Evolutionary conservation across 106 monocot genomes (phyloP).

Genomic region (Alisma plantagoaquatica): DNA sequence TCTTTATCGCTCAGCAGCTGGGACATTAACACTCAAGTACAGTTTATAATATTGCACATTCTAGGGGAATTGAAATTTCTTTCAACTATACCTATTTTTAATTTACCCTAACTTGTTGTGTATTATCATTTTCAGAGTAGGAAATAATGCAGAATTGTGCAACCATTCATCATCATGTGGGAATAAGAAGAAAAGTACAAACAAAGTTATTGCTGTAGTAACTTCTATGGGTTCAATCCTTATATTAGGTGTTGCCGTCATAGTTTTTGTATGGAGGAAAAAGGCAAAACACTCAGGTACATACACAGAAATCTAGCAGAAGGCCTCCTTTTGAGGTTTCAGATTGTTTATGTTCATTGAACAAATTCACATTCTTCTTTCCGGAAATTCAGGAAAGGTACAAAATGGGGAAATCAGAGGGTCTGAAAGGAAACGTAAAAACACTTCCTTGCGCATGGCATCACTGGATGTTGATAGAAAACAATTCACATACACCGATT

Average conservation of each 20-base stretch:
- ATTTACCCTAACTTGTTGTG: no score
- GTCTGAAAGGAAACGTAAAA: no score
- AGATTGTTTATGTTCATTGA: no score
- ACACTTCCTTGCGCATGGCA: background rate
- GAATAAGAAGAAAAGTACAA: background rate
- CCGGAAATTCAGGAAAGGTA: no score
- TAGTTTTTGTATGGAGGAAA: constrained; percentile 1
- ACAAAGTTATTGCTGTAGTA: constrained; percentile 1
- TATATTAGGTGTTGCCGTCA: background rate
- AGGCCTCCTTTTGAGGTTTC: no score
- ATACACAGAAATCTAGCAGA: no score
- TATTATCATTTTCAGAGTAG: no score
- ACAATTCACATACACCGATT: constrained; percentile 7
- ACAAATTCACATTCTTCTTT: no score
- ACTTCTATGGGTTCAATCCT: background rate
- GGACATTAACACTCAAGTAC: no score
- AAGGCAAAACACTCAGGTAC: no score
- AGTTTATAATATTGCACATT: no score
- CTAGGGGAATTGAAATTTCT: constrained; percentile 13
- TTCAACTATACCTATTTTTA: background rate
- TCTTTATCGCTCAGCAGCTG: background rate
- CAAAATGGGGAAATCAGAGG: no score
- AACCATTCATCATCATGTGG: constrained; percentile 6
- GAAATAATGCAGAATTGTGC: background rate
- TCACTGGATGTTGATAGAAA: constrained; percentile 1